Evolutionary conservation across 805 yeast species (phyloP).

Genomic region (Pichia eremophila): DNA sequence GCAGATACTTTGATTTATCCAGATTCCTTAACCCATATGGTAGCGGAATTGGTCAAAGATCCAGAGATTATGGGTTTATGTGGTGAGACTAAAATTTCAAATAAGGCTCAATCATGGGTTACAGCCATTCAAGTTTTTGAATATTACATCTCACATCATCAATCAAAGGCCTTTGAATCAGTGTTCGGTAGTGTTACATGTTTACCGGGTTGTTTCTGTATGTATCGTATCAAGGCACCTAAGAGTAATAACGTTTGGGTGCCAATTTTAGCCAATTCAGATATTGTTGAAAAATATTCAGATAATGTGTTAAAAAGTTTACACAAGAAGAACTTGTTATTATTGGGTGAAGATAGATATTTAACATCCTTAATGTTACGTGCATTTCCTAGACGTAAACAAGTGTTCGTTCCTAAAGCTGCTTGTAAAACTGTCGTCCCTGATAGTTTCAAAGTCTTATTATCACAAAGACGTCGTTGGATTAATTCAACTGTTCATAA

Average conservation of each 20-base stretch:
- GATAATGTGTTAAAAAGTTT: conserved; percentile 78
- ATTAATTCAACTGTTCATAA: conserved; percentile 92
- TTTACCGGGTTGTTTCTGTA: conserved; percentile 90
- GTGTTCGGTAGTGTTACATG: conserved; percentile 93
- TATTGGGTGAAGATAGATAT: conserved; percentile 87
- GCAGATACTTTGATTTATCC: conserved; percentile 89
- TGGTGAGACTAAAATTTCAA: conserved; percentile 89
- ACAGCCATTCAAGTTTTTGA: conserved; percentile 91
- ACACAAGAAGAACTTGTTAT: conserved; percentile 75
- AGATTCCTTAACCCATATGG: conserved; percentile 83
- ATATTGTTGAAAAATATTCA: conserved; percentile 83
- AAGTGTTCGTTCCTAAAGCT: conserved; percentile 80
- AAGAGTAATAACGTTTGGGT: conserved; percentile 83
- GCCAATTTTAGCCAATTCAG: conserved; percentile 87
- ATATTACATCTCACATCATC: conserved; percentile 89
- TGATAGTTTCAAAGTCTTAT: conserved; percentile 60
- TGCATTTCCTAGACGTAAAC: conserved; percentile 85
- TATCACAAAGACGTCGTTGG: conserved; percentile 96
- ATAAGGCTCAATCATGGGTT: conserved; percentile 78
- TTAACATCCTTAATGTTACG: conserved; percentile 76
- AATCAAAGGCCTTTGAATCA: conserved; percentile 90
- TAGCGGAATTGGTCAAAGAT: conserved; percentile 79
- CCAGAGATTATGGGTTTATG: conserved; percentile 86
- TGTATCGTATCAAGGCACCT: conserved; percentile 86
- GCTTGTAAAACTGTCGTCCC: conserved; percentile 92